Evolutionary conservation across 2,329 filamentous ascomycete species (phyloP).

Genomic region (Curvularia eragrostidis): DNA sequence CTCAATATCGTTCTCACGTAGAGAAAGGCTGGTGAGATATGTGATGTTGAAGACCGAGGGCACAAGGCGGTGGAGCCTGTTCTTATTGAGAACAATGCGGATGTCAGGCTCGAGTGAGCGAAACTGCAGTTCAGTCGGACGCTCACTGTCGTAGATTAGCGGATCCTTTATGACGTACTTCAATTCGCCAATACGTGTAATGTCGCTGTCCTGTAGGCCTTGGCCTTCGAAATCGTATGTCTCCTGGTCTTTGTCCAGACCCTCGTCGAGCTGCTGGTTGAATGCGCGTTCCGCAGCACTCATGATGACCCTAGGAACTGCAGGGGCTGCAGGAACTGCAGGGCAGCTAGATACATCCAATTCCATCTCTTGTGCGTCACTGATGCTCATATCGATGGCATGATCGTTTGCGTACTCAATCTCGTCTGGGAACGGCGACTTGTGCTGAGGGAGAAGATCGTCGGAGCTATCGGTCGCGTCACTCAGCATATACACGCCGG

Average conservation of each 20-base stretch:
- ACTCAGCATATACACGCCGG: conserved; percentile 43
- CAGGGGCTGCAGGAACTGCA: neutral
- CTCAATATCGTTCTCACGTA: conserved; percentile 36
- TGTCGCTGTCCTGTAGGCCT: conserved; percentile 30
- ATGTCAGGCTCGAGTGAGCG: conserved; percentile 40
- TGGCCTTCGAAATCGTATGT: conserved; percentile 24
- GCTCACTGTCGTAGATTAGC: conserved; percentile 33
- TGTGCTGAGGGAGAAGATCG: conserved; percentile 20
- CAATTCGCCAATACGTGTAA: conserved; percentile 35
- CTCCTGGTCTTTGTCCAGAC: conserved; percentile 25
- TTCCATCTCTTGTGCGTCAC: neutral
- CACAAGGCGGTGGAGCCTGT: conserved; percentile 28
- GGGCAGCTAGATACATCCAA: neutral
- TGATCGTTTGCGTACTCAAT: conserved; percentile 12
- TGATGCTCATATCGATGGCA: neutral
- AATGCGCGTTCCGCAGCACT: conserved; percentile 20
- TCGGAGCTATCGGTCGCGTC: conserved; percentile 32
- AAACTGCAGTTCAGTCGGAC: conserved; percentile 39
- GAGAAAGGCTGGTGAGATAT: conserved; percentile 33
- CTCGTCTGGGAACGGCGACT: conserved; percentile 22
- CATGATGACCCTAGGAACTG: conserved; percentile 5
- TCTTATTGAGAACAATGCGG: conserved; percentile 31
- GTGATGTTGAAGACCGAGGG: conserved; percentile 37
- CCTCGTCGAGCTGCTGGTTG: conserved; percentile 17
- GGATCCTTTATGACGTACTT: conserved; percentile 34